These are phyloP conservation scores for Leccinum pallidistipes DNA, from an alignment of 1,284 basidiomycete species.

Conservation along the genomic window DNA sequence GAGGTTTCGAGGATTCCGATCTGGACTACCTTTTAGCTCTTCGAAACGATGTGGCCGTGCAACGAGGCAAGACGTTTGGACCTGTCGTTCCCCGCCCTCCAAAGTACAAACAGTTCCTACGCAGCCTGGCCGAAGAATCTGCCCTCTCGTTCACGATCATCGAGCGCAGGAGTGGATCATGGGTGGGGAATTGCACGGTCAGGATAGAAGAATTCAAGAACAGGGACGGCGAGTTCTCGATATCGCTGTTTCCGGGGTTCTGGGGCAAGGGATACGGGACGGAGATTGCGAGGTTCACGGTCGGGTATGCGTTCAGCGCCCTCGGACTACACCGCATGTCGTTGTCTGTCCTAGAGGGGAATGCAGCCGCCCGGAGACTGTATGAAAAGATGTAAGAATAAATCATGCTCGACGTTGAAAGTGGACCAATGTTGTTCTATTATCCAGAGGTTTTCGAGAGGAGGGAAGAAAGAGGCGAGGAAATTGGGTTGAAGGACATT, in stretches of 20 bases:
- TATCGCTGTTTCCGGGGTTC: constrained; percentile 5
- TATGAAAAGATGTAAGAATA: constrained; percentile 19
- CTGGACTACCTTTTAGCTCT: constrained; percentile 6
- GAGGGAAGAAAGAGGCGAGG: constrained; percentile 19
- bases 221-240: constrained; percentile 17
- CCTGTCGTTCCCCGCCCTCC: constrained; percentile 10
- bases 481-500: constrained; percentile 15
- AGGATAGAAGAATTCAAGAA: constrained; percentile 16
- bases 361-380: constrained; percentile 10
- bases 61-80: constrained; percentile 10
- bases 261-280: constrained; percentile 14
- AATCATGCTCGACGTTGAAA: neutral
- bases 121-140: constrained; percentile 9
- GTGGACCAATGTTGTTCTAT: neutral
- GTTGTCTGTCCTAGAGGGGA: constrained; percentile 16
- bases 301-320: constrained; percentile 17
- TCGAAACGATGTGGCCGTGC: constrained; percentile 9
- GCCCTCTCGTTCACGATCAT: constrained; percentile 13
- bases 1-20: constrained; percentile 10
- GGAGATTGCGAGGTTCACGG: constrained; percentile 14
- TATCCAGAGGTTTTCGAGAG: constrained; percentile 15
- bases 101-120: constrained; percentile 10
- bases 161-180: neutral
- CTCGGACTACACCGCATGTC: constrained; percentile 19
- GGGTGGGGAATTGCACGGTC: constrained; percentile 13